These are phyloP conservation scores for Claviceps pusilla DNA, from an alignment of 2,329 filamentous ascomycete genomes.

Conservation along the genomic window DNA sequence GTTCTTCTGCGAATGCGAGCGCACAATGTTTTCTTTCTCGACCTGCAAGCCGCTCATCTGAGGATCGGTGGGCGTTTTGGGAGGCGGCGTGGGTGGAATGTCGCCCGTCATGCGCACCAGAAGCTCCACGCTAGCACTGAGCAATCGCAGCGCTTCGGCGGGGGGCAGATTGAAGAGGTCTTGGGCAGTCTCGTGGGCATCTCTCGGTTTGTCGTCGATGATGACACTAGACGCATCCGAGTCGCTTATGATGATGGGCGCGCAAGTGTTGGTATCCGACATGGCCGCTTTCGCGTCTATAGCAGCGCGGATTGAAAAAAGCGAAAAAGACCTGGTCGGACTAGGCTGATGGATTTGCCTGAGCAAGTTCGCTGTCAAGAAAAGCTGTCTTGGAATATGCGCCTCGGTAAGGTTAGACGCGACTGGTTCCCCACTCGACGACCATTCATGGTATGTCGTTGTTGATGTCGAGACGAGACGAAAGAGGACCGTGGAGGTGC, in stretches of 20 bases:
- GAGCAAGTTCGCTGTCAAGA: conserved; percentile 1
- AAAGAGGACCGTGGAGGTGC: background rate
- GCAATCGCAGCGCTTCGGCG: conserved; percentile 59
- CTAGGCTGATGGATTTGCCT: background rate
- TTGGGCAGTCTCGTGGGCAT: conserved; percentile 25
- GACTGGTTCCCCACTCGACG: background rate
- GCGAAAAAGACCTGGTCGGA: background rate
- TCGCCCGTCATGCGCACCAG: conserved; percentile 62
- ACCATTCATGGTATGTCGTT: conserved; percentile 5
- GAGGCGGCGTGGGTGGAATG: conserved; percentile 63
- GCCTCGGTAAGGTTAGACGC: conserved; percentile 1
- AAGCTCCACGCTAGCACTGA: conserved; percentile 57
- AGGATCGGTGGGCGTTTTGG: conserved; percentile 46
- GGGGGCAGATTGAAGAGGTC: conserved; percentile 62
- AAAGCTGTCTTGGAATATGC: conserved; percentile 1
- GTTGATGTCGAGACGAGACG: background rate
- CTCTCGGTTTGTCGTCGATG: conserved; percentile 12
- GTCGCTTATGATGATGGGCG: background rate
- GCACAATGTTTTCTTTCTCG: conserved; percentile 45
- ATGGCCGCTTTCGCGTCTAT: background rate
- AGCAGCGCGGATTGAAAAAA: too few species aligned
- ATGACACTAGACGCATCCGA: conserved; percentile 4
- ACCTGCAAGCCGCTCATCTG: conserved; percentile 49
- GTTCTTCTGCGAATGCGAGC: conserved; percentile 41
- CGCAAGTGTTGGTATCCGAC: background rate